phyloP scores from a whole-genome alignment of 768 basidiomycete genomes.

The Mycena olivaceomarginata region DNA sequence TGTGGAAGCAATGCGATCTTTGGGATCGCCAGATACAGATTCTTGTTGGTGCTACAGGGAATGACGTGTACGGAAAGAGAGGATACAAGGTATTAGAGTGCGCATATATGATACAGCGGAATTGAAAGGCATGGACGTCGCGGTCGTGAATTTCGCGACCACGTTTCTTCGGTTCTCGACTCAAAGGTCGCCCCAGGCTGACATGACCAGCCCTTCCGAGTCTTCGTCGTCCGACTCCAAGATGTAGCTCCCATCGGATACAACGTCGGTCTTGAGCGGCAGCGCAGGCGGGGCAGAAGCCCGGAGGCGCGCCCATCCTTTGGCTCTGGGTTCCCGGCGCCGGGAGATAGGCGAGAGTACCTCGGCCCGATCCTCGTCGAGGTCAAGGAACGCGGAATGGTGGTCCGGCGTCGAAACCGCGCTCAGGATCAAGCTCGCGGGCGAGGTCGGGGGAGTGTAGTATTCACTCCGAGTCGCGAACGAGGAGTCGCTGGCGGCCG shows the following conservation, averaged over 20 bases:
- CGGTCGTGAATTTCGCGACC: neutral
- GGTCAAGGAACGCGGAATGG: neutral
- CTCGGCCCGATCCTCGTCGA: constrained; percentile 3
- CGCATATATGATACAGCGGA: neutral
- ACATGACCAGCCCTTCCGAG: constrained; percentile 18
- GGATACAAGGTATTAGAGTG: neutral
- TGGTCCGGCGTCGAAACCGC: constrained; percentile 10
- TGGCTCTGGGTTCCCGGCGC: constrained; percentile 13
- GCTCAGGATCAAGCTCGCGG: neutral
- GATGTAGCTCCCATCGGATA: neutral
- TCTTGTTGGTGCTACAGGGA: neutral
- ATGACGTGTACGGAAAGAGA: neutral
- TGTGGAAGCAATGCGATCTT: neutral
- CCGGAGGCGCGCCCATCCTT: constrained; percentile 38
- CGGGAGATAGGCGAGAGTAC: neutral
- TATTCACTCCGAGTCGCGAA: constrained; percentile 7
- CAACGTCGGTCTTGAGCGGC: neutral
- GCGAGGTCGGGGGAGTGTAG: constrained; percentile 29
- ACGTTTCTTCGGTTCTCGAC: neutral
- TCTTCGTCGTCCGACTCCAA: constrained; percentile 21
- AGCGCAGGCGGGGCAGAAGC: constrained; percentile 30
- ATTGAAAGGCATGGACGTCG: neutral
- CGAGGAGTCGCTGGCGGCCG: constrained; percentile 9
- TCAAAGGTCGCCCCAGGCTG: neutral
- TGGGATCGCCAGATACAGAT: neutral